Base-by-base conservation (phyloP, 1,284 basidiomycete genomes). In the Ceratobasidium sp. region DNA sequence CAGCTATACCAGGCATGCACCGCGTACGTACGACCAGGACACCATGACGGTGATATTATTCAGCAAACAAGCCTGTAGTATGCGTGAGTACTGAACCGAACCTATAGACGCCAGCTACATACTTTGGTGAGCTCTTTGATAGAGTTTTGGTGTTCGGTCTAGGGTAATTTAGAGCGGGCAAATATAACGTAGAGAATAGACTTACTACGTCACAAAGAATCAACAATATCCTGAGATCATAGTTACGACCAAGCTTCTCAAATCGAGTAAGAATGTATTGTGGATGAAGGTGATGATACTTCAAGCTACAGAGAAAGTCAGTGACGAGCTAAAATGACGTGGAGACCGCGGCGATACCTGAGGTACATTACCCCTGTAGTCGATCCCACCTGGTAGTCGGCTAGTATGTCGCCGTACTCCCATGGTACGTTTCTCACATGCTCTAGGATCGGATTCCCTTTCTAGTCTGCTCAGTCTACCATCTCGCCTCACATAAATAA, bases 191-290 rank as follows among this genome's bases (percentile, higher is more conserved):
- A 41, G 26, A 21, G 8, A 41, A 23, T 28, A 18, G 32, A 82
- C 93, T 79, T 78, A 96, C 95, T 58, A 98, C 89, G 82, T 99
- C 98, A 79, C 95, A 98, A 77, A 96, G 84, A 44, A 99, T 86
- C 16, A 99, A 85, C n/a, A 99, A 83, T 52, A 99, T 88, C 49
- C 98, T 85, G 1, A 98, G 85, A 66, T 88, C 92, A 80, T 95
- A 99, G 14, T 89, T 87, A 49, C 87, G 87, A 2, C 90, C 91
- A 18, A 99, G 88, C 77, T 91, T 92, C 78, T 94, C 90, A 73
- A 99, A 96, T 2, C 98, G 90, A 54, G 87, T 87, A 79, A 96
- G 93, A 74, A 99, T 91, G 80, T 99, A 99, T 81, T 99, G 98
- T 4, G 98, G 98, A 81, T 99, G 98, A 18, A 99, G 86, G 30